Evolutionary conservation across 139 green algal species (phyloP).

Genomic region (Nannochloris sp.): DNA sequence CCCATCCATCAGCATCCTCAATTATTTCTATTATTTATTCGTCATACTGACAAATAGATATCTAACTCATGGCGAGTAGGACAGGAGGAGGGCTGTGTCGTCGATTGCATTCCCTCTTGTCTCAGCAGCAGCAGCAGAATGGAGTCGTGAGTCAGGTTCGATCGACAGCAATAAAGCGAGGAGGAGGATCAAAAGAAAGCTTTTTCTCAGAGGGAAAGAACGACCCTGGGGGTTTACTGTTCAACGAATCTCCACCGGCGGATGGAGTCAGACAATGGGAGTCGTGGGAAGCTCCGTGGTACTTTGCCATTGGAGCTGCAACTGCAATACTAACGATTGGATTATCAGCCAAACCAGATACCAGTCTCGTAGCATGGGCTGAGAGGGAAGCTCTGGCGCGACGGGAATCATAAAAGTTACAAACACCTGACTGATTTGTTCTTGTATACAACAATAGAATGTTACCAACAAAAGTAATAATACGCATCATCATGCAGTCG

Average conservation of each 20-base stretch:
- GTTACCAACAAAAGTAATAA: no score
- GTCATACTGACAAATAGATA: no score
- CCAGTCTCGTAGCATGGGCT: constrained; percentile 22
- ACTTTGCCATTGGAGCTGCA: constrained; percentile 28
- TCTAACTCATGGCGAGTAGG: no score
- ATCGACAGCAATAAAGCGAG: constrained; percentile 7
- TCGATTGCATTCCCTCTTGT: constrained; percentile 1
- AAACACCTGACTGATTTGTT: no score
- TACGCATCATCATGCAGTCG: no score
- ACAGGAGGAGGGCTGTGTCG: no score
- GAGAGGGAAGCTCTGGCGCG: constrained; percentile 20
- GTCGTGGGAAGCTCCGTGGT: constrained; percentile 81
- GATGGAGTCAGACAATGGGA: constrained; percentile 66
- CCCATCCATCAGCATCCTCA: no score
- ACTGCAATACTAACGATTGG: constrained; percentile 23
- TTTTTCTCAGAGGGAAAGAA: constrained; percentile 71
- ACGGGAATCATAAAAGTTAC: not conserved
- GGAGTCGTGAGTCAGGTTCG: constrained; percentile 9
- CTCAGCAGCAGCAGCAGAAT: constrained; percentile 5
- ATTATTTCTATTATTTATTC: no score
- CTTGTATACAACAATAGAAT: no score
- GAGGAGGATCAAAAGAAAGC: constrained; percentile 17
- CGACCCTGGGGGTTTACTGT: constrained; percentile 64
- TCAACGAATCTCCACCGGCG: constrained; percentile 65
- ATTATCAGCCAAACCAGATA: constrained; percentile 22